A percentile compares a stretch with the other conserved stretches of the same genome.
phyloP scores from a whole-genome alignment of 495 filamentous ascomycete genomes.

The Cryomyces minteri region DNA sequence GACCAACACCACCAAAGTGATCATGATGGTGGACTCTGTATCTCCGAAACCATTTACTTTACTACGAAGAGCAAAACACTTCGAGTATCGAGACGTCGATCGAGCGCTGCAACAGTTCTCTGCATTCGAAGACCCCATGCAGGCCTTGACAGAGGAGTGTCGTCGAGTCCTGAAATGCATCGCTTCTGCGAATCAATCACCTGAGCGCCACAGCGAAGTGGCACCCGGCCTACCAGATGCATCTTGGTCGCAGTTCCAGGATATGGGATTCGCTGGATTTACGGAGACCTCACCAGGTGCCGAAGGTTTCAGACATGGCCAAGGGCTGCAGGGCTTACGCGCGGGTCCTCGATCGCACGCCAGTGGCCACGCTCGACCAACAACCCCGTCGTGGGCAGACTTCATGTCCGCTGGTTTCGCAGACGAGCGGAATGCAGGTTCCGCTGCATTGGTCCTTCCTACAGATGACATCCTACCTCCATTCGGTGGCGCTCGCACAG shows the following conservation, averaged over 20 bases:
- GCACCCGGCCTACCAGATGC: slow-evolving; percentile 59
- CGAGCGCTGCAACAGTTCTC: slow-evolving; percentile 64
- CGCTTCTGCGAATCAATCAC: slow-evolving; percentile 70
- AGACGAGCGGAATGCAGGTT: slow-evolving; percentile 40
- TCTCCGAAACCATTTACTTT: slow-evolving; percentile 89
- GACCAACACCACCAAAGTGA: slow-evolving; percentile 66
- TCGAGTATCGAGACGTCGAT: slow-evolving; percentile 85
- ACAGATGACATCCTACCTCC: slow-evolving; percentile 84
- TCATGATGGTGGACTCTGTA: slow-evolving; percentile 92
- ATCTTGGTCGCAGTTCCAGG: slow-evolving; percentile 92
- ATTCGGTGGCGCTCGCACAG: slow-evolving; percentile 49
- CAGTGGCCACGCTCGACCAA: slow-evolving; percentile 59
- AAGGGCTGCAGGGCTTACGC: slow-evolving; percentile 25
- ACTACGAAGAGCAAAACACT: slow-evolving; percentile 79
- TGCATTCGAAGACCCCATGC: slow-evolving; percentile 74
- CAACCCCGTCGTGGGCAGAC: slow-evolving; percentile 94
- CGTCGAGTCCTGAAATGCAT: slow-evolving; percentile 76
- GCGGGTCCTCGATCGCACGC: slow-evolving; percentile 42
- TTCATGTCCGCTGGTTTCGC: slow-evolving; percentile 87
- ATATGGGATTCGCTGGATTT: slow-evolving; percentile 71
- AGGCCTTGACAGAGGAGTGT: slow-evolving; percentile 84
- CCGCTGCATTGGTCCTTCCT: slow-evolving; percentile 54
- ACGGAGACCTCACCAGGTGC: slow-evolving; percentile 4
- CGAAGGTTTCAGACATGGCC: neutral
- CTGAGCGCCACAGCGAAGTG: neutral